phyloP scores from a whole-genome alignment of 352 stramenopile genomes.

The Plasmopara muralis region DNA sequence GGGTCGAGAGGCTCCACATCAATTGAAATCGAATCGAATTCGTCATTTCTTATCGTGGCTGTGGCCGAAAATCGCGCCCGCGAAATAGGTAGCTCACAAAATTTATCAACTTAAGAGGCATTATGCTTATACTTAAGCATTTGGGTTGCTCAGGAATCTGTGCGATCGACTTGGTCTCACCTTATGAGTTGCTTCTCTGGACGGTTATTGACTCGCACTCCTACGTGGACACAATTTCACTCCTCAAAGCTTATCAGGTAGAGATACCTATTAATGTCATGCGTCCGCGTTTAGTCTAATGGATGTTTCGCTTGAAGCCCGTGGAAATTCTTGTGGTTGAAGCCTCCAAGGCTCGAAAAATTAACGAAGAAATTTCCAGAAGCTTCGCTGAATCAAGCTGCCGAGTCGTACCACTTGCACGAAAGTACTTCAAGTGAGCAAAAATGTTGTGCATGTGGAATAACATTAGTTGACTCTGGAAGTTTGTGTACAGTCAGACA shows the following conservation, averaged over 20 bases:
- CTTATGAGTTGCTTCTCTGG: slow-evolving; percentile 71
- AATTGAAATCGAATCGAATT: slow-evolving; percentile 11
- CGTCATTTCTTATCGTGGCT: slow-evolving; percentile 52
- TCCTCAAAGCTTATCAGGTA: slow-evolving; percentile 70
- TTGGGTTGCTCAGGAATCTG: slow-evolving; percentile 38
- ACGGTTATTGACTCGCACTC: slow-evolving; percentile 73
- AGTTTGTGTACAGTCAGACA: slow-evolving; percentile 45
- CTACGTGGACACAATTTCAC: slow-evolving; percentile 60
- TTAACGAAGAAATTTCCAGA: slow-evolving; percentile 69
- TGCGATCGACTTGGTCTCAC: slow-evolving; percentile 60
- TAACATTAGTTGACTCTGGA: neutral
- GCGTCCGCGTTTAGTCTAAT: neutral
- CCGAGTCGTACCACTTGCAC: slow-evolving; percentile 55
- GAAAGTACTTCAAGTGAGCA: slow-evolving; percentile 76
- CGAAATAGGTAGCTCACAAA: slow-evolving; percentile 39
- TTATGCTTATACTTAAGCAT: neutral
- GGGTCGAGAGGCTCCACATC: slow-evolving; percentile 20
- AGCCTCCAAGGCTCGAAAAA: slow-evolving; percentile 40
- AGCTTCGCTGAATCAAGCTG: slow-evolving; percentile 45
- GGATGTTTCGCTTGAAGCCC: slow-evolving; percentile 26
- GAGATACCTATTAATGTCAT: neutral
- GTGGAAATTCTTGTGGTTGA: slow-evolving; percentile 73
- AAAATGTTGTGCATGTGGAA: neutral
- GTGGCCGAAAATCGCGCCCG: slow-evolving; percentile 53
- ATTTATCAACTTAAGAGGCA: neutral